These are phyloP conservation scores for Marasmius oreades DNA, from an alignment of 1,284 basidiomycete genomes.

Conservation along the genomic window DNA sequence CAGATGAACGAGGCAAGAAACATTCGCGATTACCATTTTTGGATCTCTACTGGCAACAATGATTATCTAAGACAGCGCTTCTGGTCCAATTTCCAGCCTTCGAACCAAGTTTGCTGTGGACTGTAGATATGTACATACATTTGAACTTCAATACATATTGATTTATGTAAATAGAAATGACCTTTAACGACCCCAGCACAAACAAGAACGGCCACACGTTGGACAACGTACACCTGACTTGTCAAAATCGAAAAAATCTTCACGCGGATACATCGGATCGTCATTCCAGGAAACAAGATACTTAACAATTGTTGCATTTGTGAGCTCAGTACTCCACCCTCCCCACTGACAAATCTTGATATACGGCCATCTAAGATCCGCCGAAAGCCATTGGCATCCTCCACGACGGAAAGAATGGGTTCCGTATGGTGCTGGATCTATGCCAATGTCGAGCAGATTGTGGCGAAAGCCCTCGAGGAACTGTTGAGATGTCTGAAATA, in stretches of 20 bases:
- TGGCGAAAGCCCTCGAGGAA: conserved; percentile 31
- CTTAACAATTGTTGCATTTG: conserved; percentile 30
- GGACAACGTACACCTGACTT: conserved; percentile 21
- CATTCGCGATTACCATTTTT: too few species aligned
- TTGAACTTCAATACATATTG: too few species aligned
- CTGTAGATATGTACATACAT: too few species aligned
- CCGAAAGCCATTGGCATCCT: conserved; percentile 27
- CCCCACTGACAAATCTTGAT: conserved; percentile 33
- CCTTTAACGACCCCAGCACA: conserved; percentile 23
- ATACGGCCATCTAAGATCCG: conserved; percentile 21
- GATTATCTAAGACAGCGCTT: too few species aligned
- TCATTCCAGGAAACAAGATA: conserved; percentile 35
- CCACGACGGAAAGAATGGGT: conserved; percentile 30
- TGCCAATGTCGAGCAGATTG: conserved; percentile 28
- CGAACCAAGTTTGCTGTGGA: too few species aligned
- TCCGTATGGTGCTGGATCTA: conserved; percentile 28
- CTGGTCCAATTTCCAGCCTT: too few species aligned
- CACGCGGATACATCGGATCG: conserved; percentile 22
- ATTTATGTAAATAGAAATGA: too few species aligned
- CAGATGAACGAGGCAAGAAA: too few species aligned
- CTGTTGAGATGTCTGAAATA: conserved; percentile 21
- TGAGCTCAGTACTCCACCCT: conserved; percentile 32
- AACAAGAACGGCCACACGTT: conserved; percentile 28
- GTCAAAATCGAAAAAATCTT: conserved; percentile 29
- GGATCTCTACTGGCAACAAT: too few species aligned